Conservation (phyloP, 768 basidiomycete genomes). For the Kwoniella pini region DNA sequence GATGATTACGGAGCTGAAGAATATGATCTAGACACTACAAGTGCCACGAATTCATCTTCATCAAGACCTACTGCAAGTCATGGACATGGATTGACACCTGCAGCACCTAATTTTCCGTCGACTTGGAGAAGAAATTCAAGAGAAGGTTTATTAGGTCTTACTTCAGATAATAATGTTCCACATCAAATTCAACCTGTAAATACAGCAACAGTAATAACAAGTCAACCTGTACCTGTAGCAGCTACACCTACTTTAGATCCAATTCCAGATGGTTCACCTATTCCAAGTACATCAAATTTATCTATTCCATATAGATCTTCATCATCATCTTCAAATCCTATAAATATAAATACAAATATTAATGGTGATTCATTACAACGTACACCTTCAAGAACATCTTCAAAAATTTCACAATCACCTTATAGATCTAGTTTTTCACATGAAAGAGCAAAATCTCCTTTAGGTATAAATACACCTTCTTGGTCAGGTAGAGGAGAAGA, state of each 20-base stretch:
- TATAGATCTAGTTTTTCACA: conserved; percentile 2
- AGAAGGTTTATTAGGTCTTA: conserved; percentile 9
- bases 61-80: neutral
- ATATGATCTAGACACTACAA: neutral
- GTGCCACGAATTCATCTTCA: too few species aligned
- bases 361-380: conserved; percentile 3
- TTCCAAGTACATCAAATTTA: conserved; percentile 1
- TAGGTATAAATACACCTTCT: conserved; percentile 5
- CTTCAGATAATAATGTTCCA: too few species aligned
- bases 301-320: neutral
- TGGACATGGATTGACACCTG: conserved; percentile 5
- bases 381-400: conserved; percentile 18
- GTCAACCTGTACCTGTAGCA: conserved; percentile 12
- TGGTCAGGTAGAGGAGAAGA: neutral
- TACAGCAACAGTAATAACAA: too few species aligned
- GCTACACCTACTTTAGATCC: conserved; percentile 29
- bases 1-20: conserved; percentile 42
- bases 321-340: neutral
- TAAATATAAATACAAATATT: neutral
- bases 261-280: conserved; percentile 38
- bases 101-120: conserved; percentile 15
- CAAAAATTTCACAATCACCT: conserved; percentile 17
- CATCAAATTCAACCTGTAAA: too few species aligned
- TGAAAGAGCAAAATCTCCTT: conserved; percentile 22
- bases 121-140: conserved; percentile 9